Conservation (phyloP, 495 filamentous ascomycete genomes). For the Hypoxylon rickii region DNA sequence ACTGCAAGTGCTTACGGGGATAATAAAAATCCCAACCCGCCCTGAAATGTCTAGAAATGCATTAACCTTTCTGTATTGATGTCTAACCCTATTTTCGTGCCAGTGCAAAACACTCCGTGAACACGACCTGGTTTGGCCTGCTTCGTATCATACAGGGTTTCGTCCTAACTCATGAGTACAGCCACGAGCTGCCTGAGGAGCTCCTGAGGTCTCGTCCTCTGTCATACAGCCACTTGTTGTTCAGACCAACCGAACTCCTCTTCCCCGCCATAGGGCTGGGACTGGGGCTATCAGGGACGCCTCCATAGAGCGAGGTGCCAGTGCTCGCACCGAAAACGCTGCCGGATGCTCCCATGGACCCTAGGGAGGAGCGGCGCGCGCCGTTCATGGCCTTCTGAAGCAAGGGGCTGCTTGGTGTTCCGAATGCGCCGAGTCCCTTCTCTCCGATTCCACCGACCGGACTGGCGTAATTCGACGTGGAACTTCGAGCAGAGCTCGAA, state of each 20-base stretch:
- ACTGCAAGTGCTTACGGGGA: too few relatives aligned
- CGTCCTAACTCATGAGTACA: conserved; percentile 24
- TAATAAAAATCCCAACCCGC: too few relatives aligned
- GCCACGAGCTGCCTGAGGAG: conserved; percentile 45
- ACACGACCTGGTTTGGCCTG: background rate
- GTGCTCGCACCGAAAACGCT: conserved; percentile 44
- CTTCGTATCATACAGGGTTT: conserved; percentile 8
- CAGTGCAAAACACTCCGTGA: conserved; percentile 1
- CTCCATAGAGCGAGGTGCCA: conserved; percentile 52
- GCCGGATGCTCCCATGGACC: conserved; percentile 62
- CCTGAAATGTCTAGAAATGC: background rate
- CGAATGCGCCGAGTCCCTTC: conserved; percentile 33
- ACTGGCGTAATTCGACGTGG: conserved; percentile 35
- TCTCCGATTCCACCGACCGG: conserved; percentile 24
- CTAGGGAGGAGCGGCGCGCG: conserved; percentile 65
- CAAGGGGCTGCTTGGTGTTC: conserved; percentile 59
- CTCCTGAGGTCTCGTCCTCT: conserved; percentile 54
- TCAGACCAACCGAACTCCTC: conserved; percentile 72
- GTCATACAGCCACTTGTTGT: conserved; percentile 93
- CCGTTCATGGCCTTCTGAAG: conserved; percentile 69
- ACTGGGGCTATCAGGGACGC: conserved; percentile 47
- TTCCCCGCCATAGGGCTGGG: conserved; percentile 71
- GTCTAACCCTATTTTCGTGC: conserved; percentile 10
- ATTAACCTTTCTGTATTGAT: conserved; percentile 14
- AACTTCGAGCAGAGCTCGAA: conserved; percentile 58